These are phyloP conservation scores for Pythium myriotylum DNA, from an alignment of 352 stramenopile species.

Conservation along the genomic window DNA sequence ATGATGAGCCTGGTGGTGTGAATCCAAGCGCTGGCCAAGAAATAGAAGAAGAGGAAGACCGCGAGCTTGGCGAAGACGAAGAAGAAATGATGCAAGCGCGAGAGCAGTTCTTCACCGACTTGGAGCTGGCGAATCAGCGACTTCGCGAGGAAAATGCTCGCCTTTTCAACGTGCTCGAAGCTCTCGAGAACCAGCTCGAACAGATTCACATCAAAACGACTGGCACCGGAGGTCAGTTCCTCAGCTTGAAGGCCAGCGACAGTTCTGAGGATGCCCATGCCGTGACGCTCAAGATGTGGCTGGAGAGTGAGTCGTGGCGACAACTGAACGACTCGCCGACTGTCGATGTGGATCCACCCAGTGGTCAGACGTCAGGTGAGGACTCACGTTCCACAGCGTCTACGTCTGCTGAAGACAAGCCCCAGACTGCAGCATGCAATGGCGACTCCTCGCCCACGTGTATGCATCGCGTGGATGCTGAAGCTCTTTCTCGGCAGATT, in stretches of 20 bases:
- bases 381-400: background rate
- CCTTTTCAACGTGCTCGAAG: constrained; percentile 49
- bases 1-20: background rate
- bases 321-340: constrained; percentile 20
- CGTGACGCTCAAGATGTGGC: constrained; percentile 55
- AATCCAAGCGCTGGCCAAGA: background rate
- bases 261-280: constrained; percentile 4
- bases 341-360: constrained; percentile 4
- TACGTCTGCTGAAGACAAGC: background rate
- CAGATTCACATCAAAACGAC: constrained; percentile 46
- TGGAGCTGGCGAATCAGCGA: constrained; percentile 41
- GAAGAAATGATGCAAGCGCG: constrained; percentile 8
- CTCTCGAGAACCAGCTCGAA: constrained; percentile 49
- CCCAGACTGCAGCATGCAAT: background rate
- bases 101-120: constrained; percentile 23
- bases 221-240: constrained; percentile 37
- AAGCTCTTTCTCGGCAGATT: constrained; percentile 66
- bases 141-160: constrained; percentile 56
- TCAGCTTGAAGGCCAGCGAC: constrained; percentile 20
- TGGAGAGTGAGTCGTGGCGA: constrained; percentile 43
- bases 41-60: background rate
- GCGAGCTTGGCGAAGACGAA: constrained; percentile 5
- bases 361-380: background rate
- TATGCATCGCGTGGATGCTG: constrained; percentile 58
- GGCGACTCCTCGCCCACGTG: constrained; percentile 28